Evolutionary conservation across 352 stramenopile species (phyloP).

Genomic region (Phytophthora cajani): DNA sequence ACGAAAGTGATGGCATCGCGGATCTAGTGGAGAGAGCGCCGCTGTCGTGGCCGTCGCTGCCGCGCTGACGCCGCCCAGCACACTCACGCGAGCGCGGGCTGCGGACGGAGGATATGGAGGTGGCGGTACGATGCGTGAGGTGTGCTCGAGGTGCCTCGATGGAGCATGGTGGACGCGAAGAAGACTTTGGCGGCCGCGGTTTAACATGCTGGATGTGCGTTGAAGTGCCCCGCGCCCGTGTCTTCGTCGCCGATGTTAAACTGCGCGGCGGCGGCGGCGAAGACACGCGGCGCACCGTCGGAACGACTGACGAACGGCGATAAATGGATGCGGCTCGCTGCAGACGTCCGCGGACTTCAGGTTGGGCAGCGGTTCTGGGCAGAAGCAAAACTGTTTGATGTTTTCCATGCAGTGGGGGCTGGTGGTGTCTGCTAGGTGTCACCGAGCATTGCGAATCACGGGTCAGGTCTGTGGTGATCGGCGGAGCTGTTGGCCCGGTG

Average conservation of each 20-base stretch:
- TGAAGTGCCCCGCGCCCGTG: not conserved
- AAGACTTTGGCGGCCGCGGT: not conserved
- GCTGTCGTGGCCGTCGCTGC: conserved; percentile 5
- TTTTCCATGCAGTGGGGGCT: too few relatives aligned
- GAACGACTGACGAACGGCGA: not conserved
- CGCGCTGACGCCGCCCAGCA: conserved; percentile 10
- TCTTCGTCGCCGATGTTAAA: not conserved
- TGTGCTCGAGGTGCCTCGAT: not conserved
- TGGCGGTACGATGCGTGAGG: too few relatives aligned
- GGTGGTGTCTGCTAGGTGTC: too few relatives aligned
- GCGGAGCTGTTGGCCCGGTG: too few relatives aligned
- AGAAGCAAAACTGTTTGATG: too few relatives aligned
- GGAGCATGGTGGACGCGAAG: not conserved
- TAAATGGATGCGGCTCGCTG: not conserved
- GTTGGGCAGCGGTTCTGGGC: too few relatives aligned
- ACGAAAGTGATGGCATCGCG: not conserved
- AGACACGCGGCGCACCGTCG: not conserved
- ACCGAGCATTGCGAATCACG: too few relatives aligned
- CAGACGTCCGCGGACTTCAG: too few relatives aligned
- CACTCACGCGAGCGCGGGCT: not conserved
- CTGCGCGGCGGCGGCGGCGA: not conserved
- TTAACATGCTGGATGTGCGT: not conserved
- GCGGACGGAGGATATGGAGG: not conserved
- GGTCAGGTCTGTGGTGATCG: too few relatives aligned
- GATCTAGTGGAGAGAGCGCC: not conserved